Evolutionary conservation across 106 monocot genomes (phyloP), one percentile per base, ranked within the genome.

Genomic region (Cymbidium sinense): DNA sequence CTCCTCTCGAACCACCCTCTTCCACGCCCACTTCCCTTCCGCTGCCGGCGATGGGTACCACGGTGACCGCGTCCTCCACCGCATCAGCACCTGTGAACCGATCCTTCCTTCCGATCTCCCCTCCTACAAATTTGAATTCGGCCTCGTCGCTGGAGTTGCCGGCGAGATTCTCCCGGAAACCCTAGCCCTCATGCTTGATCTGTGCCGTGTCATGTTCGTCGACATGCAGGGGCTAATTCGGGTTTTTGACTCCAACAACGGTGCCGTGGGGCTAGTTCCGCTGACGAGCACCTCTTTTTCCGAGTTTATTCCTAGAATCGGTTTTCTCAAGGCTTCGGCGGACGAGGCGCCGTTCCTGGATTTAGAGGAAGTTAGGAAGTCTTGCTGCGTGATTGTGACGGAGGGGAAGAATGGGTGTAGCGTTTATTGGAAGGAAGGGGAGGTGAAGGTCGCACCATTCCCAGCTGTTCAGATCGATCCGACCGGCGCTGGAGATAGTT

Each of bases 401-500:
- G 82, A 90, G 35, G 96, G 96, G 23, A 82, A 83, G 82, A 85
- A 94, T 21, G 94, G 96, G 29, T 98, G 96, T 79, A 87, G 61
- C 70, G 75, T 98, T 12, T 92, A 87, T 77, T 92, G 91, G 85
- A 87, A 82, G 81, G 91, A 92, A 19, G 82, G 88, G 61, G 88
- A 92, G 64, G 41, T 88, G 10, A 82, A 64, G 11, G 85, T 98
- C 5, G 80, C 88, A 10, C 77, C 96, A 2, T 94, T 98, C 54
- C 87, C 73, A 3, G 86, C 87, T 9, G 74, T 75, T 4, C 85
- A 94, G 87, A 50, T 98, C 43, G 96, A 94, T 81, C 94, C 94
- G 8, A 98, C 94, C 0, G 94, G 96, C 29, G 96, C 94, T 0
- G 96, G 94, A 6, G 96, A 98, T 77, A 92, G 94, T 70, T 98